phyloP scores from a whole-genome alignment of 768 basidiomycete species.

The Hydnomerulius pinastri region DNA sequence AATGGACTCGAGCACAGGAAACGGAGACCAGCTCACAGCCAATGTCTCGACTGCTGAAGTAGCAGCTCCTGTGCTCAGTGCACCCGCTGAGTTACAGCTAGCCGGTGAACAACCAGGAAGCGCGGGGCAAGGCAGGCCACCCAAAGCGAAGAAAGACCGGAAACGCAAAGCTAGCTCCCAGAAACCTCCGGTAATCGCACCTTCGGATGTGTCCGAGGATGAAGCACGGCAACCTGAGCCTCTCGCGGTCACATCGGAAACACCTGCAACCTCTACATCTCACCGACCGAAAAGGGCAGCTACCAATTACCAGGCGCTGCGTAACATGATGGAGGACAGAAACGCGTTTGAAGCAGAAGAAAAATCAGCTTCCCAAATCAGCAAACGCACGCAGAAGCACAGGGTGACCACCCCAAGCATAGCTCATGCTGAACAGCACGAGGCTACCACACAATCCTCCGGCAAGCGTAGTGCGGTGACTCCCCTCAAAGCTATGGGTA shows the following conservation, averaged over 20 bases:
- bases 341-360: not conserved
- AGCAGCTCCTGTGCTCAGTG: not conserved
- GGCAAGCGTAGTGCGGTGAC: not conserved
- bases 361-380: not conserved
- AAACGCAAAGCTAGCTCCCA: conserved; percentile 28
- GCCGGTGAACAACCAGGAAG: not conserved
- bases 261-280: not conserved
- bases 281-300: conserved; percentile 15
- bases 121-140: not conserved
- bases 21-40: not conserved
- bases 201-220: conserved; percentile 25
- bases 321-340: not conserved
- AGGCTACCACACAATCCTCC: not conserved
- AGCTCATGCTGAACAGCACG: too few relatives aligned
- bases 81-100: too few relatives aligned
- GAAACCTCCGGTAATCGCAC: conserved; percentile 14
- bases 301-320: conserved; percentile 3
- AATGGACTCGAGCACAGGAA: not conserved
- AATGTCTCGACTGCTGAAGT: not conserved
- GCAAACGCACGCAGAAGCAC: not conserved
- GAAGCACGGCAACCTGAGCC: conserved; percentile 9
- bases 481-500: not conserved
- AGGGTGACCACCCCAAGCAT: not conserved
- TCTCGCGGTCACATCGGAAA: not conserved
- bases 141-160: conserved; percentile 3